These are phyloP conservation scores for Metarhizium humberi DNA, from an alignment of 2,329 filamentous ascomycete species.

Conservation along the genomic window DNA sequence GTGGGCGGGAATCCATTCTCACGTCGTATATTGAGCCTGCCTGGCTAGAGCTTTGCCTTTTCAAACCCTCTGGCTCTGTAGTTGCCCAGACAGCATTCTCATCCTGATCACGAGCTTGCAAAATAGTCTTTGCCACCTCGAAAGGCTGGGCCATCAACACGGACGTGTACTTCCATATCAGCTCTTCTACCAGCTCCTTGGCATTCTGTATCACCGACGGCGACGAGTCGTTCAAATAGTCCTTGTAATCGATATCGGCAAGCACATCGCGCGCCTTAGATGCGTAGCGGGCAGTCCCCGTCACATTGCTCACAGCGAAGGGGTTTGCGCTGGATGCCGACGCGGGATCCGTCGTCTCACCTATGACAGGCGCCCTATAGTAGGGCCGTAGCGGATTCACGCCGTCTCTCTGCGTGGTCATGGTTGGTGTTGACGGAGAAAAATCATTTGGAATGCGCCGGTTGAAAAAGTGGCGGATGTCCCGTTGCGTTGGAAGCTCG, in stretches of 20 bases:
- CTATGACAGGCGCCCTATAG: conserved; percentile 54
- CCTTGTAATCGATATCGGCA: conserved; percentile 84
- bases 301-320: conserved; percentile 35
- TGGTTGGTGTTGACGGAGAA: conserved; percentile 21
- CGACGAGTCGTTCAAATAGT: conserved; percentile 69
- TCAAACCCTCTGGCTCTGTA: conserved; percentile 14
- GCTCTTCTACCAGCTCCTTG: conserved; percentile 71
- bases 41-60: conserved; percentile 22
- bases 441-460: conserved; percentile 15
- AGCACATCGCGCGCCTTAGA: conserved; percentile 73
- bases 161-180: conserved; percentile 85
- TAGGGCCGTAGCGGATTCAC: conserved; percentile 61
- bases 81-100: conserved; percentile 26
- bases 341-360: conserved; percentile 30
- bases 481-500: conserved; percentile 1
- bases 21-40: conserved; percentile 27
- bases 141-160: conserved; percentile 90
- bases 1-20: conserved; percentile 7
- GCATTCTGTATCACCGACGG: conserved; percentile 66
- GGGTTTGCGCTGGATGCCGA: conserved; percentile 33
- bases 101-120: conserved; percentile 64
- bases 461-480: neutral
- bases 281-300: conserved; percentile 23
- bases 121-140: conserved; percentile 87
- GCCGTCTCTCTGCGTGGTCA: conserved; percentile 35